These are phyloP conservation scores for Paraurostyla sp. DNA, from an alignment of 73 alveolate species.

Conservation along the genomic window DNA sequence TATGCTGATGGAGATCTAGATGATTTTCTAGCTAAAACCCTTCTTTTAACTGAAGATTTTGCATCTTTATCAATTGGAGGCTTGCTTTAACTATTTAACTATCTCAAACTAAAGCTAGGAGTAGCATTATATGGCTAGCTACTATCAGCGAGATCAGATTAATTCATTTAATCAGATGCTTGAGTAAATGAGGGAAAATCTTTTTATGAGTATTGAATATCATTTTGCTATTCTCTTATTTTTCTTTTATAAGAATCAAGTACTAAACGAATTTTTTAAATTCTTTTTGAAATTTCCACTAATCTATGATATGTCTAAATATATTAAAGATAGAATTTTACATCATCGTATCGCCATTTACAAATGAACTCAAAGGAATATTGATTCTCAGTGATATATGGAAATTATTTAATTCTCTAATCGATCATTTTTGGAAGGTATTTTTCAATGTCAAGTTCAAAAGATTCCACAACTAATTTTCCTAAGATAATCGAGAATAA, in stretches of 20 bases:
- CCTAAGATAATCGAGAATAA: not conserved
- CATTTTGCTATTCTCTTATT: not conserved
- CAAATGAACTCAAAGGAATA: conserved; percentile 15
- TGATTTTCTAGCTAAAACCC: not conserved
- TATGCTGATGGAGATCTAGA: conserved; percentile 20
- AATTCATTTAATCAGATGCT: not conserved
- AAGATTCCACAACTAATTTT: not conserved
- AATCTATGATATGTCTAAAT: conserved; percentile 13
- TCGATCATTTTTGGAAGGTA: conserved; percentile 26
- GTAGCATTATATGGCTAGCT: too few relatives aligned
- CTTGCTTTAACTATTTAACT: not conserved
- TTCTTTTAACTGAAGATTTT: not conserved
- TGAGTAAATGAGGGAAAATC: not conserved
- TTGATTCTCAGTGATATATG: conserved; percentile 25
- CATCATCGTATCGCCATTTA: conserved; percentile 60
- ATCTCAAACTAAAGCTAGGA: conserved; percentile 16
- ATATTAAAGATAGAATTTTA: not conserved
- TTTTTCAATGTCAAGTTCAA: conserved; percentile 4
- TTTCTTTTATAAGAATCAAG: not conserved
- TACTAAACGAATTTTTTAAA: not conserved
- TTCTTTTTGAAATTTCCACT: conserved; percentile 16
- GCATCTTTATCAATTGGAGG: not conserved
- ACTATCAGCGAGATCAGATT: too few relatives aligned
- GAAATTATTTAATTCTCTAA: conserved; percentile 5
- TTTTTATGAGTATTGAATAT: not conserved